Evolutionary conservation across 805 yeast genomes (phyloP), one percentile per base, ranked within the genome.

Genomic region (Blastobotrys robertii): DNA sequence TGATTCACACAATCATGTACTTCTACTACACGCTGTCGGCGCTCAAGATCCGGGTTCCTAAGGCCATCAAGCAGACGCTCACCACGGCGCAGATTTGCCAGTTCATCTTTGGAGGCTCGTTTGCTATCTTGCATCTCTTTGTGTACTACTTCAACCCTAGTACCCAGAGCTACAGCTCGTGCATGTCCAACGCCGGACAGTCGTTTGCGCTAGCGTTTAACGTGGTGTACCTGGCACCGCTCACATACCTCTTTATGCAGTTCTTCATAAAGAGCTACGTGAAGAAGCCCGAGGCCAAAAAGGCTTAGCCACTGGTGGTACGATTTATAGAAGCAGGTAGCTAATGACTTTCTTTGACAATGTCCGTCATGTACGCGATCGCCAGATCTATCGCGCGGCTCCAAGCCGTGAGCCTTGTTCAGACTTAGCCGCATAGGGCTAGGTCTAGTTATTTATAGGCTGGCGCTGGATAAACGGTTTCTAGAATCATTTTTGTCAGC

Each of bases 1-100:
- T 81, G 57, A 80, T 81, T 56, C 87, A 81, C 65, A 67, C 82
- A 19, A 69, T 81, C 58, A 81, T 81, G 87, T 81, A 81, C 67
- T 69, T 75, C 44, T 81, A 81, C 64, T 81, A 74, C 65, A 65
- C 79, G 2, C 67, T 81, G 50, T 67, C 79, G 8, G 73, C 83
- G 47, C 62, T 80, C 48, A 69, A 75, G 49, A 66, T 80, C 49
- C 64, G 66, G 37, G 79, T 80, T 12, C 86, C 86, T 5, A 64
- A 55, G 36, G 47, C 69, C 14, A 66, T 76, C 61, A 81, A 81
- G 60, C 70, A 77, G 48, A 59, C 70, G 1, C 69, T 81, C 52
- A 81, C 87, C 12, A 67, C 80, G 7, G 65, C 80, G 61, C 87
- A 81, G 60, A 81, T 81, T 52, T 65, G 74, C 34, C 87, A 81